phyloP scores from a whole-genome alignment of 2,329 filamentous ascomycete species.

The Ceratocystis destructans region DNA sequence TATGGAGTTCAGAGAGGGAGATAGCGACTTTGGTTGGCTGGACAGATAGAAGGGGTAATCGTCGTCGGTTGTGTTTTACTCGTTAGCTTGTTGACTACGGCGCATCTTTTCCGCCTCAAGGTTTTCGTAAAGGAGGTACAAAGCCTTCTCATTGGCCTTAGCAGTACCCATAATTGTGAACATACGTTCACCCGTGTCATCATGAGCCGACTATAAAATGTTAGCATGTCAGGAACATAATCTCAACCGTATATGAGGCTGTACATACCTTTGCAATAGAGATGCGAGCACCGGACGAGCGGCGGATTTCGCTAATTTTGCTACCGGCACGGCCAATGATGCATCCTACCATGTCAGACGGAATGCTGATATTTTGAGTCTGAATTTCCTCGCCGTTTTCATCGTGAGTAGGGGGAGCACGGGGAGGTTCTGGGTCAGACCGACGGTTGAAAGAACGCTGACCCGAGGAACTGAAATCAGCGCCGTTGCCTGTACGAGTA shows the following conservation, averaged over 20 bases:
- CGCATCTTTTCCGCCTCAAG: slow-evolving; percentile 98
- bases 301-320: slow-evolving; percentile 98
- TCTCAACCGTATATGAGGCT: not conserved
- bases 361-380: slow-evolving; percentile 98
- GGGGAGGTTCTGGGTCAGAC: slow-evolving; percentile 69
- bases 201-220: slow-evolving; percentile 59
- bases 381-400: slow-evolving; percentile 97
- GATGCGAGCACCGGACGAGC: slow-evolving; percentile 90
- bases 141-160: slow-evolving; percentile 84
- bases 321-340: slow-evolving; percentile 90
- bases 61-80: slow-evolving; percentile 29
- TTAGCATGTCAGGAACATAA: not conserved
- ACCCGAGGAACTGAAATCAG: slow-evolving; percentile 83
- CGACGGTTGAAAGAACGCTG: slow-evolving; percentile 59
- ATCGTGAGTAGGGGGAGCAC: slow-evolving; percentile 75
- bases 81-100: slow-evolving; percentile 57
- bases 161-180: slow-evolving; percentile 98
- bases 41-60: slow-evolving; percentile 13
- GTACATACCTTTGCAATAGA: slow-evolving; percentile 73
- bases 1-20: slow-evolving; percentile 7
- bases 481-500: slow-evolving; percentile 92
- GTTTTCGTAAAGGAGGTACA: slow-evolving; percentile 97
- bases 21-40: not conserved
- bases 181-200: slow-evolving; percentile 97
- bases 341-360: slow-evolving; percentile 98